phyloP scores from a whole-genome alignment of 768 basidiomycete genomes.

The Leucosporidium creatinivorum region DNA sequence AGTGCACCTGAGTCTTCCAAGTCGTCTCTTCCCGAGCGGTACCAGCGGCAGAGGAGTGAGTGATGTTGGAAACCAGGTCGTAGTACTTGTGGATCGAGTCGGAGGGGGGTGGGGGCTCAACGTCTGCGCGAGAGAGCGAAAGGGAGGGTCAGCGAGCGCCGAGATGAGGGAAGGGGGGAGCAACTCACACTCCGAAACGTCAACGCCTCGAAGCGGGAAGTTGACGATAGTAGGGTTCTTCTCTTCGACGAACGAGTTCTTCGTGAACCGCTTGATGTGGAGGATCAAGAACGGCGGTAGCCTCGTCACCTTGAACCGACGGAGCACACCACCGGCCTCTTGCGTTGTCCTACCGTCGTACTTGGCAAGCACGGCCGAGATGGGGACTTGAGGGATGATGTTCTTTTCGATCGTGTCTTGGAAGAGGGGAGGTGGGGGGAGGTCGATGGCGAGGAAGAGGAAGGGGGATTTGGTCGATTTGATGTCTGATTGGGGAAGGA shows the following conservation, averaged over 20 bases:
- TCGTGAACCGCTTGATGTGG: constrained; percentile 93
- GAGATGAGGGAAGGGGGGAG: constrained; percentile 1
- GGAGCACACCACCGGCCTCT: constrained; percentile 76
- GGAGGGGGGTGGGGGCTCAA: constrained; percentile 55
- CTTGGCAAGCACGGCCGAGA: constrained; percentile 81
- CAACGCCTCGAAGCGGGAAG: constrained; percentile 86
- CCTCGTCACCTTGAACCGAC: constrained; percentile 79
- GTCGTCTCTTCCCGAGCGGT: constrained; percentile 86
- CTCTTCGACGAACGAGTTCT: constrained; percentile 93
- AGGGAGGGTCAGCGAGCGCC: background rate
- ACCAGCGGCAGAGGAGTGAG: constrained; percentile 90
- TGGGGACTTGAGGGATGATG: constrained; percentile 94
- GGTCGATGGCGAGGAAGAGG: constrained; percentile 88
- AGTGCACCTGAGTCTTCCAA: constrained; percentile 86
- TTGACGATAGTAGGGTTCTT: constrained; percentile 99
- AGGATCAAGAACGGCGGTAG: constrained; percentile 89
- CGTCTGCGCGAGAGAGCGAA: constrained; percentile 49
- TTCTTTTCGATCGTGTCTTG: constrained; percentile 95
- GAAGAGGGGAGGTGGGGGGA: constrained; percentile 95
- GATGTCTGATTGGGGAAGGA: constrained; percentile 55
- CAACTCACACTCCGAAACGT: constrained; percentile 80
- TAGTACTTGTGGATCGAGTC: constrained; percentile 57
- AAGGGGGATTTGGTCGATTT: constrained; percentile 80
- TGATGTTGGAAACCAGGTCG: constrained; percentile 92
- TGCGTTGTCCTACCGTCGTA: constrained; percentile 88